A percentile compares a stretch with the other conserved stretches of the same genome.
These are phyloP conservation scores for Camellia oleifera DNA, from an alignment of 179 eudicot genomes.

Conservation along the genomic window DNA sequence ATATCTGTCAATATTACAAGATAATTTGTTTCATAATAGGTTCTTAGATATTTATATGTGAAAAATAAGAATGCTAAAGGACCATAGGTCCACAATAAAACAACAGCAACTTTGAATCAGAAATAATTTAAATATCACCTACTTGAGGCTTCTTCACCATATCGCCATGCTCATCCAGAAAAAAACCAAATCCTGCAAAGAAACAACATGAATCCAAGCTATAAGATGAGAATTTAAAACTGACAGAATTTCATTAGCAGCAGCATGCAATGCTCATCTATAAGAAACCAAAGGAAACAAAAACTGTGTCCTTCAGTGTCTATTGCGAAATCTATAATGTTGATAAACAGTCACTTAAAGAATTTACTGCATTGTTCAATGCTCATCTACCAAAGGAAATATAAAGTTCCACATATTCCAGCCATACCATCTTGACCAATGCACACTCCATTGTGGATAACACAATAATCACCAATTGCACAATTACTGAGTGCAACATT, in stretches of 20 bases:
- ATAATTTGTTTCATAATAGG: not conserved
- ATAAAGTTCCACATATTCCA: not conserved
- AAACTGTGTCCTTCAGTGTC: not conserved
- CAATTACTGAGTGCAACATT: conserved; percentile 80
- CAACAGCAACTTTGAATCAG: not conserved
- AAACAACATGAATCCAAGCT: conserved; percentile 4
- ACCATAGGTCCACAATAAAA: not conserved
- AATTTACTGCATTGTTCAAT: too few relatives aligned
- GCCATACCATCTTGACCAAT: conserved; percentile 89
- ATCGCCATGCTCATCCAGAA: conserved; percentile 63
- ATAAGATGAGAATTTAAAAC: not conserved
- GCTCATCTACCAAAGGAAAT: not conserved
- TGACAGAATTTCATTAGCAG: not conserved
- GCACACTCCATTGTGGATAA: conserved; percentile 83
- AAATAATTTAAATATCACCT: conserved; percentile 14
- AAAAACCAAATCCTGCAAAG: conserved; percentile 80
- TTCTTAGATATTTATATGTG: not conserved
- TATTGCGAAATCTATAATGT: not conserved
- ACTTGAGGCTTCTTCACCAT: conserved; percentile 94
- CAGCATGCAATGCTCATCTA: not conserved
- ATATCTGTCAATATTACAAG: not conserved
- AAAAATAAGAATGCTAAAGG: not conserved
- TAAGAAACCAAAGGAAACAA: not conserved
- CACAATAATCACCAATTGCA: conserved; percentile 69
- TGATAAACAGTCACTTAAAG: not conserved